These are phyloP conservation scores for Pyrus pyrifolia DNA, from an alignment of 306 rosid genomes.

Conservation along the genomic window DNA sequence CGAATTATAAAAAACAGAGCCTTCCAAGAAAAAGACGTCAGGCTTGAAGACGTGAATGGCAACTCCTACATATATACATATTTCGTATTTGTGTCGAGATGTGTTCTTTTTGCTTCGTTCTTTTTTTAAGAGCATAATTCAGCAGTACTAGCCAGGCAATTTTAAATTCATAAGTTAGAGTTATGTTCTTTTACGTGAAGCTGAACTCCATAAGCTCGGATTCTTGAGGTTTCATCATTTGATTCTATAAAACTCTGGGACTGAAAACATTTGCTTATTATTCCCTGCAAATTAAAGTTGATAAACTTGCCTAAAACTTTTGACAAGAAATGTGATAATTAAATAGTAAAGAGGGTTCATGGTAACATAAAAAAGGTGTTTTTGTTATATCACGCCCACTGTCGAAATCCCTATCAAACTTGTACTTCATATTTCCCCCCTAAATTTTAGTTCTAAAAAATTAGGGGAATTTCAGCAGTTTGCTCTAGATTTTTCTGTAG, in stretches of 20 bases:
- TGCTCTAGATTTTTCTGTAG: background rate
- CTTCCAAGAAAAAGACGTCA: too few species aligned
- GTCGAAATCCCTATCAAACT: too few species aligned
- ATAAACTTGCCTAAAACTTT: background rate
- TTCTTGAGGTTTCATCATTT: constrained; percentile 23
- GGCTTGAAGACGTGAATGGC: background rate
- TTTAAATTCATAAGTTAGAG: constrained; percentile 8
- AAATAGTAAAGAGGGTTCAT: background rate
- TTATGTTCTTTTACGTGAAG: constrained; percentile 38
- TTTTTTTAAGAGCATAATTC: background rate
- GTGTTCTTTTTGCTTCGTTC: background rate
- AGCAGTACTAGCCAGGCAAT: background rate
- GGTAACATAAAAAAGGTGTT: background rate
- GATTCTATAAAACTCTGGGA: constrained; percentile 36
- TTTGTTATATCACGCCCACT: background rate
- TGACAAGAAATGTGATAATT: background rate
- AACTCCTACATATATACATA: background rate
- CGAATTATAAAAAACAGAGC: too few species aligned
- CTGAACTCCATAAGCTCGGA: constrained; percentile 65
- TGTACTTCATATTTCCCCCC: too few species aligned
- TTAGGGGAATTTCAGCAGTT: background rate
- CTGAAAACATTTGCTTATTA: constrained; percentile 16
- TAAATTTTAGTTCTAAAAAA: too few species aligned
- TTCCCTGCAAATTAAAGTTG: constrained; percentile 38
- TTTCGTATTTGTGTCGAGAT: background rate